A percentile compares a stretch with the other conserved stretches of the same genome.
Conservation (phyloP, 768 basidiomycete species). For the Asterophora parasitica region DNA sequence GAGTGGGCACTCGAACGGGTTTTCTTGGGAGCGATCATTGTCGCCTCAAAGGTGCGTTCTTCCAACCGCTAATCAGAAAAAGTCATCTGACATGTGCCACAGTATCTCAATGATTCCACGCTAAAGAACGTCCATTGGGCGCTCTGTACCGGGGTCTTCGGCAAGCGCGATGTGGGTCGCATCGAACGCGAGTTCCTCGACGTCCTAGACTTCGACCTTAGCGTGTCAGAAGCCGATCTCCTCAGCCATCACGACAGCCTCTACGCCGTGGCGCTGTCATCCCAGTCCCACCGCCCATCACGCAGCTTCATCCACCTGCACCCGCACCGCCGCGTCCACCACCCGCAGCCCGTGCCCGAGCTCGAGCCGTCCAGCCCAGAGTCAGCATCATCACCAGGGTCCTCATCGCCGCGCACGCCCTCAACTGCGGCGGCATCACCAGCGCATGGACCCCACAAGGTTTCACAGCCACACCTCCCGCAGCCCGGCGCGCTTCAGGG, state of each 20-base stretch:
- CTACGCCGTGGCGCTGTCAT: constrained; percentile 20
- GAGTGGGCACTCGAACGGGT: constrained; percentile 89
- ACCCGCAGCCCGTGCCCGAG: constrained; percentile 30
- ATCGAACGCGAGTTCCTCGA: constrained; percentile 82
- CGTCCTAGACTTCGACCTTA: constrained; percentile 72
- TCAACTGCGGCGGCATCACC: constrained; percentile 22
- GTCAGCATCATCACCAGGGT: constrained; percentile 29
- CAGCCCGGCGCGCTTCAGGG: constrained; percentile 28
- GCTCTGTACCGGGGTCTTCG: constrained; percentile 77
- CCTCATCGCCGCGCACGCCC: constrained; percentile 23
- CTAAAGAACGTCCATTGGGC: constrained; percentile 92
- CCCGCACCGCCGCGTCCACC: constrained; percentile 3
- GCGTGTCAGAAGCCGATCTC: constrained; percentile 59
- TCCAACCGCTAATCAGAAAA: constrained; percentile 1
- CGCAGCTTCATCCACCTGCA: constrained; percentile 18
- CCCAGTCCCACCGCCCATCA: constrained; percentile 21
- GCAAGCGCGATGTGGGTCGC: constrained; percentile 74
- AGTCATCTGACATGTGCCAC: constrained; percentile 8
- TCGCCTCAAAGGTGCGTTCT: constrained; percentile 70
- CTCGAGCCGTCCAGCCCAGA: constrained; percentile 38
- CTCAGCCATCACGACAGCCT: constrained; percentile 46
- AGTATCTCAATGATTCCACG: constrained; percentile 87
- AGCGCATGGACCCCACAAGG: constrained; percentile 16
- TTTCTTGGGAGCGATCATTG: constrained; percentile 85
- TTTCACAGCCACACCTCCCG: constrained; percentile 12